Percentiles rank a stretch among this genome's conserved stretches.
These are phyloP conservation scores for Komagataella kurtzmanii DNA, from an alignment of 805 yeast genomes.

Conservation along the genomic window DNA sequence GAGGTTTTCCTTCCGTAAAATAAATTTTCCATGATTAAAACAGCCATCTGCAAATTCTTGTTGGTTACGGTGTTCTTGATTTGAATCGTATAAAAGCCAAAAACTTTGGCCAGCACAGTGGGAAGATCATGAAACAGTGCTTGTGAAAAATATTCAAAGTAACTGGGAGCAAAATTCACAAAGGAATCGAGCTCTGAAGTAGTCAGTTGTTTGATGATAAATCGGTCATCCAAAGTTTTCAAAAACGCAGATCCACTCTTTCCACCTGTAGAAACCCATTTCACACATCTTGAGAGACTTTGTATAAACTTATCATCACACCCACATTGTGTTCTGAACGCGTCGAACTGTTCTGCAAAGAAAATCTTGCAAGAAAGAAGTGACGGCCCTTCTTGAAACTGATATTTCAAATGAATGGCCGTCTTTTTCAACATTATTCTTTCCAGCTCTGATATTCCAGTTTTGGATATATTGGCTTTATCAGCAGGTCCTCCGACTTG, in stretches of 20 bases:
- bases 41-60: slow-evolving; percentile 73
- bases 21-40: slow-evolving; percentile 89
- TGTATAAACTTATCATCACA: slow-evolving; percentile 66
- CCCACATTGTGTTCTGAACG: slow-evolving; percentile 76
- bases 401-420: slow-evolving; percentile 85
- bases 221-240: slow-evolving; percentile 83
- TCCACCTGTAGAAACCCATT: slow-evolving; percentile 96
- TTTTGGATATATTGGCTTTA: slow-evolving; percentile 11
- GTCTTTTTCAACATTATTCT: slow-evolving; percentile 63
- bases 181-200: slow-evolving; percentile 87
- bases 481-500: neutral
- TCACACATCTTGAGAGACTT: slow-evolving; percentile 83
- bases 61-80: slow-evolving; percentile 70
- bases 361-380: slow-evolving; percentile 85
- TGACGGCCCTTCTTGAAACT: slow-evolving; percentile 76
- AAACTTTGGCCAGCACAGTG: slow-evolving; percentile 85
- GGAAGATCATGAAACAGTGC: slow-evolving; percentile 91
- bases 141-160: slow-evolving; percentile 91
- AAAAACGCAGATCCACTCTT: slow-evolving; percentile 91
- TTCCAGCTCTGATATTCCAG: slow-evolving; percentile 34
- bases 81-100: slow-evolving; percentile 91
- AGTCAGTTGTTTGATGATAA: slow-evolving; percentile 80
- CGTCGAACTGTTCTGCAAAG: slow-evolving; percentile 94
- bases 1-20: slow-evolving; percentile 75
- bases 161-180: slow-evolving; percentile 90